These are phyloP conservation scores for Carex pumila DNA, from an alignment of 176 grass and related monocot species.

Conservation along the genomic window DNA sequence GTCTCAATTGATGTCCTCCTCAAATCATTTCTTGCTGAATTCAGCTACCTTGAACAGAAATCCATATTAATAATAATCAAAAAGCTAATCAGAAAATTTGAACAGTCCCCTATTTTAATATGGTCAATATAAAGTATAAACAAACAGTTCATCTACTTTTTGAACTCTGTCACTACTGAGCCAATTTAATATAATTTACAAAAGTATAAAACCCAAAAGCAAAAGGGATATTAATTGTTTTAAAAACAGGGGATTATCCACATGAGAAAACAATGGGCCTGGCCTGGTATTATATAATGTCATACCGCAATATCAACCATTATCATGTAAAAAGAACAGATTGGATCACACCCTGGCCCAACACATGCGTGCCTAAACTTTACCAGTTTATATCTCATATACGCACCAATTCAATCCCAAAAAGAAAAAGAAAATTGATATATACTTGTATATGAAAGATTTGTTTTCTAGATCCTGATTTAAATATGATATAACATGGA, in stretches of 20 bases:
- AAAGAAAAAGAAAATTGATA: not conserved
- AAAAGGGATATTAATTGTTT: not conserved
- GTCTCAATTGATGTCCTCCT: not conserved
- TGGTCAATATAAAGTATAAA: no score
- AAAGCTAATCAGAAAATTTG: no score
- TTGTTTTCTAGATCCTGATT: not conserved
- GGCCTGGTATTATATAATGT: not conserved
- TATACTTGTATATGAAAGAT: not conserved
- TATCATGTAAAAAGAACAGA: not conserved
- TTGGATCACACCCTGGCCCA: conserved; percentile 15
- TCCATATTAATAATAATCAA: no score
- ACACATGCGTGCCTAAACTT: not conserved
- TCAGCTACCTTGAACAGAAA: not conserved
- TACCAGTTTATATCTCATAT: not conserved
- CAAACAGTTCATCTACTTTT: not conserved
- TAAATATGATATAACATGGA: not conserved
- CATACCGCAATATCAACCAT: not conserved
- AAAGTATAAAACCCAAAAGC: not conserved
- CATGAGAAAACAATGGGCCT: not conserved
- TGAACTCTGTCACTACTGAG: not conserved
- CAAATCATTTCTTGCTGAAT: not conserved
- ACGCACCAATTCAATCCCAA: not conserved
- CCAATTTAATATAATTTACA: not conserved
- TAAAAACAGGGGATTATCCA: no score
- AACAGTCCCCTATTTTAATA: no score